Percentiles rank a stretch among this genome's conserved stretches.
Conservation (phyloP, 768 basidiomycete genomes). For the Lactifluus subvellereus region DNA sequence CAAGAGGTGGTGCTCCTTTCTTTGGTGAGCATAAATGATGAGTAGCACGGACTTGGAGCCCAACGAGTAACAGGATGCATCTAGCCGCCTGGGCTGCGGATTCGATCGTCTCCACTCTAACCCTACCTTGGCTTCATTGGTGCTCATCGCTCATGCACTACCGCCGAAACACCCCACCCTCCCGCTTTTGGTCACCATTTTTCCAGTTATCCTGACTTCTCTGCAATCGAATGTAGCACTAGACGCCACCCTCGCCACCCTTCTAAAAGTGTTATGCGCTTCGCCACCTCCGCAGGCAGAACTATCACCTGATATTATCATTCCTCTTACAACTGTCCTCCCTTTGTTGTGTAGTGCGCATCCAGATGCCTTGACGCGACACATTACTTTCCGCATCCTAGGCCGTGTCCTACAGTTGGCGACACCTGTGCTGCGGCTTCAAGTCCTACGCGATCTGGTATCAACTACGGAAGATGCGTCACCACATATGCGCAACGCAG, state of each 20-base stretch:
- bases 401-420: conserved; percentile 46
- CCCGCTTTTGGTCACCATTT: conserved; percentile 29
- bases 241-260: conserved; percentile 56
- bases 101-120: conserved; percentile 17
- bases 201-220: conserved; percentile 42
- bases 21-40: conserved; percentile 20
- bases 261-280: conserved; percentile 36
- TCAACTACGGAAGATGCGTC: conserved; percentile 40
- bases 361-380: conserved; percentile 50
- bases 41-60: neutral
- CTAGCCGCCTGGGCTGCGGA: conserved; percentile 10
- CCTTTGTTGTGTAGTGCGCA: conserved; percentile 57
- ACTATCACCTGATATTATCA: conserved; percentile 41
- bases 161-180: neutral
- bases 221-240: conserved; percentile 49
- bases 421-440: conserved; percentile 45
- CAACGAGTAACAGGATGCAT: conserved; percentile 9
- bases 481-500: conserved; percentile 64
- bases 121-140: conserved; percentile 17
- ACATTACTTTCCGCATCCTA: conserved; percentile 56
- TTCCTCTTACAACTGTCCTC: conserved; percentile 46
- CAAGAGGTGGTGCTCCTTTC: conserved; percentile 17
- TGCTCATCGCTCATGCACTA: conserved; percentile 18
- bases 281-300: conserved; percentile 16
- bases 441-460: conserved; percentile 48